Base-by-base conservation (phyloP, 805 yeast genomes). In the Kuraishia capsulata region DNA sequence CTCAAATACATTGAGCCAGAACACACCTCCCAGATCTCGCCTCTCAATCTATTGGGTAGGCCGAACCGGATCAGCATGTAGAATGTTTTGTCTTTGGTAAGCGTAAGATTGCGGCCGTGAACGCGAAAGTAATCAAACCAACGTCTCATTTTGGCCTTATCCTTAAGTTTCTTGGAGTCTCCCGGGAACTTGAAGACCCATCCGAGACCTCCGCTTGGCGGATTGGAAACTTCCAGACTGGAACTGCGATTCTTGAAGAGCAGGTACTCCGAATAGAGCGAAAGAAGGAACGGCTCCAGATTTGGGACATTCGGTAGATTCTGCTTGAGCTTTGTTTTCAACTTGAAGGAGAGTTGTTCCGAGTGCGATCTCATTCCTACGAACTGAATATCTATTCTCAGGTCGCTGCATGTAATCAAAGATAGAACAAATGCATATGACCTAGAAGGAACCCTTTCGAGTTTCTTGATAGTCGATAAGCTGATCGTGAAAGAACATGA, bases 1-100 rank as follows among this genome's bases (percentile, higher is more conserved):
- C 97, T 67, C 38, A 74, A 52, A 52, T 76, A 86, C 67, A 88
- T 77, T 0, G 95, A 80, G 3, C 98, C 99, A 33, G 86, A 76
- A 38, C 87, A 76, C 39, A 86, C 62, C 56, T 92, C 98, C 99
- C 99, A 92, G 11, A 92, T 65, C 53, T 92, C 99, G 29, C 98
- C 98, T 47, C 99, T 71, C 39, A 92, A 65, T 42, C 94, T 71
- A 53, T 90, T 90, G n/a, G 97, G 97, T 19, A 92, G 68, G 0
- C 98, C 97, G 13, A 89, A 92, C 37, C 97, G 69, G 6, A 92
- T 72, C 37, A 92, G 70, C 51, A 83, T 84, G 56, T 79, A 84
- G 52, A 87, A 94, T 52, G 78, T 75, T 29, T 78, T 85, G 40
- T 82, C 85, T 35, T 78, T 73, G 1, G 85, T 69, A 16, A 90